A percentile compares a stretch with the other conserved stretches of the same genome.
Conservation (phyloP, 202 grass and related monocot species). For the Setaria italica region DNA sequence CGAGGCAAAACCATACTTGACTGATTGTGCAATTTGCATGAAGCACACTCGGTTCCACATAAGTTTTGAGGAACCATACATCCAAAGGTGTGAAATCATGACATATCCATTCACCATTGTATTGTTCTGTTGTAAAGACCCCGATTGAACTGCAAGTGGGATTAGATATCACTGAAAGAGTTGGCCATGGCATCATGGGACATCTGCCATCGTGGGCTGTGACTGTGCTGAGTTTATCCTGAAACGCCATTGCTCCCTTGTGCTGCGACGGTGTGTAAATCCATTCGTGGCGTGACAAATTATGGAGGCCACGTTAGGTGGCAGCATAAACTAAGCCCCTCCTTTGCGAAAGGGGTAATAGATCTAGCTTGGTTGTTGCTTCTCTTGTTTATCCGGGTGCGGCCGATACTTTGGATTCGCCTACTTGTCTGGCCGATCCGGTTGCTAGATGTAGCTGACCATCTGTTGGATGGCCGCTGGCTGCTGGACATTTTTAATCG, state of each 20-base stretch:
- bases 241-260: neutral
- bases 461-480: conserved; percentile 1
- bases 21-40: neutral
- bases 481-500: conserved; percentile 14
- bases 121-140: conserved; percentile 14
- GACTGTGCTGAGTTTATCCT: conserved; percentile 42
- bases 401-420: neutral
- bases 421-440: neutral
- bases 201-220: conserved; percentile 33
- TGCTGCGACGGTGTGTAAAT: neutral
- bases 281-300: neutral
- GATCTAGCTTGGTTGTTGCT: neutral
- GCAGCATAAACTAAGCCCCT: neutral
- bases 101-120: neutral
- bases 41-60: neutral
- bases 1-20: neutral
- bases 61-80: conserved; percentile 16
- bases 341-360: conserved; percentile 18
- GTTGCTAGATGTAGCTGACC: neutral
- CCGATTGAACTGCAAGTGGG: neutral
- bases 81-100: neutral
- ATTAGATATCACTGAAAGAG: neutral
- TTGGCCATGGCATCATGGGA: neutral
- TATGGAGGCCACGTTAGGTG: conserved; percentile 41
- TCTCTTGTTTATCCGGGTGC: conserved; percentile 6